phyloP scores from a whole-genome alignment of 768 basidiomycete genomes.

The Tephrocybe rancida region DNA sequence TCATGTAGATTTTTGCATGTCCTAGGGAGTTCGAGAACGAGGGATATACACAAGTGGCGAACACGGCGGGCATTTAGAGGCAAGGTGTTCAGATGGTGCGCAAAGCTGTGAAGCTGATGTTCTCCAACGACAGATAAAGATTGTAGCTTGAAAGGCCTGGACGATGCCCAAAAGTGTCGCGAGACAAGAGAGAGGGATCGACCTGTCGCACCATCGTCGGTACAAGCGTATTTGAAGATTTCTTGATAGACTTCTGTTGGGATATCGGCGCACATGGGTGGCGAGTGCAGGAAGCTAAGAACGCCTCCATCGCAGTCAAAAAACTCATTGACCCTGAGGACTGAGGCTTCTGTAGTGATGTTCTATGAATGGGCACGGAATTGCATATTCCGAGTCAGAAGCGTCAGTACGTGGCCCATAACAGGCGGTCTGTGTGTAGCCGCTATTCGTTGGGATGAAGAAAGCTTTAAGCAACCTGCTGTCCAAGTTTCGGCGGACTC shows the following conservation, averaged over 20 bases:
- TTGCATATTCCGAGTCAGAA: neutral
- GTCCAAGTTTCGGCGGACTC: no score
- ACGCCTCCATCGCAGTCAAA: neutral
- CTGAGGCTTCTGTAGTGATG: neutral
- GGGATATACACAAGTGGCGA: conserved; percentile 29
- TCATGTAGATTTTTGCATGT: conserved; percentile 6
- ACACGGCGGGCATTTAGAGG: conserved; percentile 25
- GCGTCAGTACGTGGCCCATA: no score
- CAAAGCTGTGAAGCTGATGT: conserved; percentile 25
- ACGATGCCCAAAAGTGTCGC: conserved; percentile 25
- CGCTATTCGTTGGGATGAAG: no score
- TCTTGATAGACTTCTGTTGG: conserved; percentile 29
- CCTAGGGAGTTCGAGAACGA: conserved; percentile 14
- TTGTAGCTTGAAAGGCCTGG: conserved; percentile 26
- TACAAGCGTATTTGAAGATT: conserved; percentile 36
- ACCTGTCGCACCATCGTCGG: conserved; percentile 35
- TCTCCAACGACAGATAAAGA: conserved; percentile 30
- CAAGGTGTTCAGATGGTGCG: conserved; percentile 20
- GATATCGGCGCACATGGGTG: neutral
- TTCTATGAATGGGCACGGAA: neutral
- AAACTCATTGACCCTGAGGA: conserved; percentile 1
- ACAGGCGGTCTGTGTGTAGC: no score
- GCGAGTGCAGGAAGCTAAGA: neutral
- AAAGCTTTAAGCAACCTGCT: no score
- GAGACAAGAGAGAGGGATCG: conserved; percentile 39